These are phyloP conservation scores for Wallacemonas sp. DNA, from an alignment of 208 protist species.

Conservation along the genomic window DNA sequence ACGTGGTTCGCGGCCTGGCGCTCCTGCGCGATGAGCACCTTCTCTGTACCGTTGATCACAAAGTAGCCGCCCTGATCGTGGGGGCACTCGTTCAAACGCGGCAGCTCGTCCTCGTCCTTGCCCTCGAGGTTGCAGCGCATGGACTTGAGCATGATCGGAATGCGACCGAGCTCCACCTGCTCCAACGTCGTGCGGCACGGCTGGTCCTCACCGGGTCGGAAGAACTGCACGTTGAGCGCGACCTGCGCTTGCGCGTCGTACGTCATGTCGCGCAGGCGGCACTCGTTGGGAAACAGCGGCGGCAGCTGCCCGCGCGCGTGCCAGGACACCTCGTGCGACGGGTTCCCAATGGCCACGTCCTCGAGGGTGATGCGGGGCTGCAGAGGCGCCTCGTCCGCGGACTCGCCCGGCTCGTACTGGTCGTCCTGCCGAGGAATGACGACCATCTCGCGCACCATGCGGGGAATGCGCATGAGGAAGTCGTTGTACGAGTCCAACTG, in stretches of 20 bases:
- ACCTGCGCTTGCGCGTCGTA: constrained; percentile 80
- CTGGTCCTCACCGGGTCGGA: constrained; percentile 46
- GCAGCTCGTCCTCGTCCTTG: constrained; percentile 93
- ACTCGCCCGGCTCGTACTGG: constrained; percentile 75
- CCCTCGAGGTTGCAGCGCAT: constrained; percentile 95
- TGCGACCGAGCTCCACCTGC: constrained; percentile 95
- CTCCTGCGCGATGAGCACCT: constrained; percentile 96
- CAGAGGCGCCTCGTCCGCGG: constrained; percentile 51
- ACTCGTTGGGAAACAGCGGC: constrained; percentile 95
- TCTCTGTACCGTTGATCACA: constrained; percentile 99
- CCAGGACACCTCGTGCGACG: constrained; percentile 65
- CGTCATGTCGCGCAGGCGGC: constrained; percentile 96
- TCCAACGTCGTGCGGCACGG: constrained; percentile 45
- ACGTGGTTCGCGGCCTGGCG: constrained; percentile 99
- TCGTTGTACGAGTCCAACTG: constrained; percentile 99
- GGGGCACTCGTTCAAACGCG: constrained; percentile 97
- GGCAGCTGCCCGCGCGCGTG: constrained; percentile 55
- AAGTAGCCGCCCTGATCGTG: constrained; percentile 99
- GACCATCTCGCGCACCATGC: constrained; percentile 76
- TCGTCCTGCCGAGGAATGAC: constrained; percentile 75
- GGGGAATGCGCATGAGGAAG: constrained; percentile 92
- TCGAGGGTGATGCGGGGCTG: constrained; percentile 75
- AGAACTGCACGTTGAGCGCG: constrained; percentile 57
- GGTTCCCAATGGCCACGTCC: constrained; percentile 84
- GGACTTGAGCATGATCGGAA: constrained; percentile 99